phyloP scores from a whole-genome alignment of 2,329 filamentous ascomycete species.

The Cercospora sp. region DNA sequence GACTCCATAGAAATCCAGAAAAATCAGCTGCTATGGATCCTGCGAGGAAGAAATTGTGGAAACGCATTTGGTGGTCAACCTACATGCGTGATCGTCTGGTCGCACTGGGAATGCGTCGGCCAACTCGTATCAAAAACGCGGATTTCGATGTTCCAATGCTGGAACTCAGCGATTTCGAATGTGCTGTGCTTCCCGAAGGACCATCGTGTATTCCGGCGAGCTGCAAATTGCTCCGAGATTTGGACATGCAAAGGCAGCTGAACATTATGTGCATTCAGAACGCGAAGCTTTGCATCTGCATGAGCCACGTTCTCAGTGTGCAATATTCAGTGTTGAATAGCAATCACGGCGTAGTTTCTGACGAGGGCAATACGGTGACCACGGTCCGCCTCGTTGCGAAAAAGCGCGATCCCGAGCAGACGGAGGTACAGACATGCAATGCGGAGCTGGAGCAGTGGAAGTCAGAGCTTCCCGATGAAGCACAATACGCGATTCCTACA shows the following conservation, averaged over 20 bases:
- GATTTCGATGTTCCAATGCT: slow-evolving; percentile 95
- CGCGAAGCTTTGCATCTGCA: slow-evolving; percentile 82
- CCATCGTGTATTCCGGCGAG: slow-evolving; percentile 68
- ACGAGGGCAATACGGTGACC: slow-evolving; percentile 67
- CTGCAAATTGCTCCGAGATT: slow-evolving; percentile 70
- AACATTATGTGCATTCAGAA: slow-evolving; percentile 90
- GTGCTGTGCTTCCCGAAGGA: slow-evolving; percentile 61
- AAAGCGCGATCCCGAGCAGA: slow-evolving; percentile 78
- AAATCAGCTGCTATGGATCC: slow-evolving; percentile 70
- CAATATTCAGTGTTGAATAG: slow-evolving; percentile 91
- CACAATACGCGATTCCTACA: slow-evolving; percentile 64
- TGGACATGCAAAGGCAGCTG: slow-evolving; percentile 72
- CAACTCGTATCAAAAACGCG: slow-evolving; percentile 87
- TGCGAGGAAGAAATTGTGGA: slow-evolving; percentile 80
- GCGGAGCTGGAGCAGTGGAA: slow-evolving; percentile 77
- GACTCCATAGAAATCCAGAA: slow-evolving; percentile 81
- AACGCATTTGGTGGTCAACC: slow-evolving; percentile 96
- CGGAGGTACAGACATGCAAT: slow-evolving; percentile 77
- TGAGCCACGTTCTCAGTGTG: slow-evolving; percentile 83
- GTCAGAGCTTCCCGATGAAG: slow-evolving; percentile 67
- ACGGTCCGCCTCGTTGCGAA: slow-evolving; percentile 91
- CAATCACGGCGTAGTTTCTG: slow-evolving; percentile 69
- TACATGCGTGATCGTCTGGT: slow-evolving; percentile 94
- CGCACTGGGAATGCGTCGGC: slow-evolving; percentile 88
- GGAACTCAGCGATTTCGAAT: slow-evolving; percentile 79